Base-by-base conservation (phyloP, 2,329 filamentous ascomycete species). In the Colletotrichum musae region DNA sequence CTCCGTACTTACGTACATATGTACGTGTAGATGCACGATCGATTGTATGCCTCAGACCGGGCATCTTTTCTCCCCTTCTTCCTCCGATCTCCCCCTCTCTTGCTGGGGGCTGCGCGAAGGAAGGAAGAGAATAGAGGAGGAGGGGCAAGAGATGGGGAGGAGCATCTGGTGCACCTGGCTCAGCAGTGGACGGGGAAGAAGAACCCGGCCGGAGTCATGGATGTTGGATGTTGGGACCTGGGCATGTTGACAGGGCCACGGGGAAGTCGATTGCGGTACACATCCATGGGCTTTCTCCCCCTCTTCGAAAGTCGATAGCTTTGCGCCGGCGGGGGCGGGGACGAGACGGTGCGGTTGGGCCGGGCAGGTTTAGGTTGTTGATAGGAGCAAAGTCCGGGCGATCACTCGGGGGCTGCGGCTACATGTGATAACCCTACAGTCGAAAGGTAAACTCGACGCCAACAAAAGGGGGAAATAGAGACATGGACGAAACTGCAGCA, bases 311-410 rank as follows among this genome's bases (percentile, higher is more conserved):
- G 39, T 52, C 48, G 24, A 66, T 60, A 50, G 62, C 51, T 43
- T 59, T 56, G 61, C 54, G 61, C 54, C 61, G 67, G 51, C 50
- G 67, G 67, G 62, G 50, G 67, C 56, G 66, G 62, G 56, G 67
- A 53, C 62, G 18, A 47, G 43, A 66, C 54, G 61, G 66, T 65
- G 66, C 66, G 54, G 62, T 24, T 24, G 21, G 21, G 21, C 21
- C 21, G 21, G 21, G 21, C 21, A 3, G 21, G 21, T 28, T 41
- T 50, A 32, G 9, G 32, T 36, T 36, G 32, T 36, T 36, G 32
- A 36, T 51, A 60, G 62, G 32, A 67, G 58, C 51, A 67, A 61
- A 69, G 43, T 41, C 56, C 51, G 51, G 50, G 41, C 51, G 45
- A 57, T 54, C 59, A 47, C 16, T 62, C 15, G 10, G 39, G 24